phyloP scores from a whole-genome alignment of 495 filamentous ascomycete species.

The Podospora conica region DNA sequence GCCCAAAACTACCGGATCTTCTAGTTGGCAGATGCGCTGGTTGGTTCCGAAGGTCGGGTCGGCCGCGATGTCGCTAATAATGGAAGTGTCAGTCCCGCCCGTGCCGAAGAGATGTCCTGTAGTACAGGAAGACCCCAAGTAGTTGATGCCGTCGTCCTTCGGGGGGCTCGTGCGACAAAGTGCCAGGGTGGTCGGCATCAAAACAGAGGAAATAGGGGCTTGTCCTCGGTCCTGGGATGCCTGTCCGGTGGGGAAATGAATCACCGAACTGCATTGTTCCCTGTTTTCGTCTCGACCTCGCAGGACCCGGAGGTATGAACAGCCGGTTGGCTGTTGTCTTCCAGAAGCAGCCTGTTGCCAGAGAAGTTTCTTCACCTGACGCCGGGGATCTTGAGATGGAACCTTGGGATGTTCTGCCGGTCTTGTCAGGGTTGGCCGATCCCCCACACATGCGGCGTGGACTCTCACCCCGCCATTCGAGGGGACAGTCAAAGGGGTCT shows the following conservation, averaged over 20 bases:
- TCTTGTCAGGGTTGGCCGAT: conserved; percentile 5
- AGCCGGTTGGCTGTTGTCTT: background rate
- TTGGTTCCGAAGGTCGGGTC: background rate
- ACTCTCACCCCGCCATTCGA: background rate
- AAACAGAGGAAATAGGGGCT: background rate
- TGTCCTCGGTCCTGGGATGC: background rate
- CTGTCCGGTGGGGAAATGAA: conserved; percentile 2
- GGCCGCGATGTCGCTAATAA: background rate
- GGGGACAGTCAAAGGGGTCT: background rate
- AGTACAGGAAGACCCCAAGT: background rate
- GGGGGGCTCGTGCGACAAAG: background rate
- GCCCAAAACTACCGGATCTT: conserved; percentile 1
- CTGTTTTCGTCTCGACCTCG: background rate
- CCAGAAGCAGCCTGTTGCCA: background rate
- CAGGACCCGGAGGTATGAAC: background rate
- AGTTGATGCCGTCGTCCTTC: too few relatives aligned
- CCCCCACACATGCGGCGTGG: conserved; percentile 1
- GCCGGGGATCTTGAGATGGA: background rate
- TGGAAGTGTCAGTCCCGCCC: background rate
- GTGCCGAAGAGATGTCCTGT: background rate
- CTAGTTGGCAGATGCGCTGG: conserved; percentile 4
- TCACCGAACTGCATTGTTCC: background rate
- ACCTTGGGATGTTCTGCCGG: background rate
- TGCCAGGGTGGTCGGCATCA: background rate
- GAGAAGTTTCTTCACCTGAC: background rate